These are phyloP conservation scores for Pseudogymnoascus sp. DNA, from an alignment of 2,329 filamentous ascomycete species.

Conservation along the genomic window DNA sequence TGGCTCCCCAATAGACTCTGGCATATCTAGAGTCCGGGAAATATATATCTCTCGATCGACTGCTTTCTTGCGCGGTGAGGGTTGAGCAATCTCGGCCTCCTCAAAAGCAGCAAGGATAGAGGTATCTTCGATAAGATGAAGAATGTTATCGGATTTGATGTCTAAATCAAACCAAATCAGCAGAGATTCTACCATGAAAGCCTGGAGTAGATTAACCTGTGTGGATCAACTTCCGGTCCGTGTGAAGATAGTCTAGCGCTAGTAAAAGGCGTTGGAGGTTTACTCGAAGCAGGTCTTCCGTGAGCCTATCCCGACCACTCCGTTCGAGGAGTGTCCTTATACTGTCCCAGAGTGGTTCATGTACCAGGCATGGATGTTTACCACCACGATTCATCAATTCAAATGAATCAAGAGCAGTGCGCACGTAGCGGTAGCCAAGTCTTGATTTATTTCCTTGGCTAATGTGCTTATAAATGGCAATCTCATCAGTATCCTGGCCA, in stretches of 20 bases:
- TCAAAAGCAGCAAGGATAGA: conserved; percentile 32
- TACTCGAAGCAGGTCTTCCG: conserved; percentile 28
- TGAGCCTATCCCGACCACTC: conserved; percentile 31
- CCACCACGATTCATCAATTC: conserved; percentile 28
- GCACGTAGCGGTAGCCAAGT: conserved; percentile 26
- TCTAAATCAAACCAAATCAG: conserved; percentile 22
- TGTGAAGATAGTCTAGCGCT: conserved; percentile 37
- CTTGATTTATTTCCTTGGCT: conserved; percentile 22
- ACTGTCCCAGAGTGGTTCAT: conserved; percentile 37
- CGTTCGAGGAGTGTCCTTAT: conserved; percentile 31
- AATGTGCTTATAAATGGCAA: conserved; percentile 35
- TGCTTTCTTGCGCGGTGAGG: conserved; percentile 34
- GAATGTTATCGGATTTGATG: conserved; percentile 40
- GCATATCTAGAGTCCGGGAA: conserved; percentile 32
- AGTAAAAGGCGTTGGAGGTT: conserved; percentile 33
- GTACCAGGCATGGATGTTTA: conserved; percentile 30
- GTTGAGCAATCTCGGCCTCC: conserved; percentile 31
- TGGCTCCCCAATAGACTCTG: conserved; percentile 25
- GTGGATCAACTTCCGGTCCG: conserved; percentile 36
- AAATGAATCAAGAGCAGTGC: conserved; percentile 31
- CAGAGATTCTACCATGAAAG: conserved; percentile 9
- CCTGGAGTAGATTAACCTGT: conserved; percentile 29
- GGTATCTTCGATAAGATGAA: conserved; percentile 31
- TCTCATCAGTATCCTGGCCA: conserved; percentile 12
- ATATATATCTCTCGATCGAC: conserved; percentile 34